These are phyloP conservation scores for Aspergillus udagawae DNA, from an alignment of 2,329 filamentous ascomycete genomes.

Conservation along the genomic window DNA sequence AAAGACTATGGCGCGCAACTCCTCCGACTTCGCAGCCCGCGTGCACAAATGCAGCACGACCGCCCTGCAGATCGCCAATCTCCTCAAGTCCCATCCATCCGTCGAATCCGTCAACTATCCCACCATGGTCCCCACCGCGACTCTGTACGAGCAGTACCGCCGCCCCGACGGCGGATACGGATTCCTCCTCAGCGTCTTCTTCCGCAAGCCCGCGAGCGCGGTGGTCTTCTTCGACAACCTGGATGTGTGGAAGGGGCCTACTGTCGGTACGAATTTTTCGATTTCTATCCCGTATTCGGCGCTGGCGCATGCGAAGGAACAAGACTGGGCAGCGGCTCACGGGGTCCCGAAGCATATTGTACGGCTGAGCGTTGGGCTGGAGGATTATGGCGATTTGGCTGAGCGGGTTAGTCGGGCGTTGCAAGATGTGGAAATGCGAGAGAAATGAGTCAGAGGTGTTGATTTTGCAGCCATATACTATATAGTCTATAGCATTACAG, in stretches of 20 bases:
- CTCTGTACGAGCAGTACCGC: slow-evolving; percentile 17
- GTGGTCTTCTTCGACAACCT: slow-evolving; percentile 28
- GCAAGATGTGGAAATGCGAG: no score
- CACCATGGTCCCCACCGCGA: slow-evolving; percentile 6
- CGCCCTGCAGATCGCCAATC: slow-evolving; percentile 15
- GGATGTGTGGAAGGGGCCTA: slow-evolving; percentile 27
- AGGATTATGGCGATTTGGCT: slow-evolving; percentile 6
- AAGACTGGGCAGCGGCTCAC: slow-evolving; percentile 26
- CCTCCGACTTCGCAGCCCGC: slow-evolving; percentile 16
- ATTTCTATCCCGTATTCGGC: slow-evolving; percentile 21
- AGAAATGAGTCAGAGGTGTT: no score
- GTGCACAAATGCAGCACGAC: slow-evolving; percentile 17
- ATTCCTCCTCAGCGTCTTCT: slow-evolving; percentile 19
- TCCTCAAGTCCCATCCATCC: slow-evolving; percentile 13
- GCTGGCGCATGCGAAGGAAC: slow-evolving; percentile 18
- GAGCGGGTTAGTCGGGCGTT: neutral
- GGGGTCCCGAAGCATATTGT: slow-evolving; percentile 20
- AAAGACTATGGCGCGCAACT: slow-evolving; percentile 19
- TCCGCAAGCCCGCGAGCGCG: slow-evolving; percentile 14
- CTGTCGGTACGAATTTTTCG: slow-evolving; percentile 27
- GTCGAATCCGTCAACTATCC: slow-evolving; percentile 24
- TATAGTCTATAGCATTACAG: no score
- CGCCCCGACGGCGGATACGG: slow-evolving; percentile 21
- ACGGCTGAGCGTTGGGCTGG: slow-evolving; percentile 17
- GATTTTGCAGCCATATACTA: no score